phyloP scores from a whole-genome alignment of 345 rosid genomes.

The Bruguiera gymnorhiza region DNA sequence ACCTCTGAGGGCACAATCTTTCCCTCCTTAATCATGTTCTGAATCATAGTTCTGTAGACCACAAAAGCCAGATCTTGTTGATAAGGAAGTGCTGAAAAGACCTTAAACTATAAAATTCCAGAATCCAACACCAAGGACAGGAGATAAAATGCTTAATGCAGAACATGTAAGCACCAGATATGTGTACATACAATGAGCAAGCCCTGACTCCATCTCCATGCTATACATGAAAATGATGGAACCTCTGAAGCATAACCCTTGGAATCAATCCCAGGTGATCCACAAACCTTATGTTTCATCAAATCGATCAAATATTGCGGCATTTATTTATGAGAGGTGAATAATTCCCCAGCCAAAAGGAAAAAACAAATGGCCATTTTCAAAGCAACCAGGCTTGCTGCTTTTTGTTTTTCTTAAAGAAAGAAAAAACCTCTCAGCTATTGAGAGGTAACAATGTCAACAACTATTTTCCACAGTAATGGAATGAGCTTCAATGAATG shows the following conservation, averaged over 20 bases:
- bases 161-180: neutral
- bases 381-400: neutral
- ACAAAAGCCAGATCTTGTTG: neutral
- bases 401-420: neutral
- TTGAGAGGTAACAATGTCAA: neutral
- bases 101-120: neutral
- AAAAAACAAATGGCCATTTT: neutral
- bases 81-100: neutral
- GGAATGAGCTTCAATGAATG: neutral
- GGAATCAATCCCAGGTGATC: neutral
- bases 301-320: neutral
- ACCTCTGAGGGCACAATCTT: slow-evolving; percentile 49
- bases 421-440: neutral
- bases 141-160: neutral
- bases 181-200: neutral
- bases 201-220: too few species aligned
- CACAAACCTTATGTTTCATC: neutral
- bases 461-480: neutral
- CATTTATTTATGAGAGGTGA: neutral
- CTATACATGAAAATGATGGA: neutral
- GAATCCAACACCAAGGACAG: slow-evolving; percentile 1
- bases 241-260: neutral
- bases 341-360: neutral
- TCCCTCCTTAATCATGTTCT: slow-evolving; percentile 57
- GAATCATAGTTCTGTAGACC: slow-evolving; percentile 48